Evolutionary conservation across 768 basidiomycete genomes (phyloP).

Genomic region (Boletus insuetus): DNA sequence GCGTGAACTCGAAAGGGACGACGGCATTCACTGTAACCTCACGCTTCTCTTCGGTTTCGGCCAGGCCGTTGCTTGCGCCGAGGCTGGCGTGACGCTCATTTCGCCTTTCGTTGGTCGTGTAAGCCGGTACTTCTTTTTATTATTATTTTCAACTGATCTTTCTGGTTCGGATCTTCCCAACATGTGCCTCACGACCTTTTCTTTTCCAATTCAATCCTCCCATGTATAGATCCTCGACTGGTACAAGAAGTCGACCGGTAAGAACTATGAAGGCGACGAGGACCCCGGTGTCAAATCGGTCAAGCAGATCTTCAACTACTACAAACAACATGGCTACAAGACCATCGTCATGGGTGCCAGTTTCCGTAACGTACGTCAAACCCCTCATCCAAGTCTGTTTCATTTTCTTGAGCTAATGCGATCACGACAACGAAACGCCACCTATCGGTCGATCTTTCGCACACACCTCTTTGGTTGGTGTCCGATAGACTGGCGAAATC

Average conservation of each 20-base stretch:
- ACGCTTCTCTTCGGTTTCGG: constrained; percentile 98
- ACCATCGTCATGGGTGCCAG: constrained; percentile 99
- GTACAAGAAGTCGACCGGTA: constrained; percentile 92
- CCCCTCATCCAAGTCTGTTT: background rate
- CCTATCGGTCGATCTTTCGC: background rate
- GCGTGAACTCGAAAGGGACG: constrained; percentile 87
- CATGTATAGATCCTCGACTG: constrained; percentile 87
- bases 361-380: constrained; percentile 85
- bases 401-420: constrained; percentile 1
- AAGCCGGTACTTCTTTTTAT: constrained; percentile 34
- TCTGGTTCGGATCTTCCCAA: constrained; percentile 11
- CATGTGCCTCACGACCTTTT: constrained; percentile 5
- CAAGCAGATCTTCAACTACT: constrained; percentile 97
- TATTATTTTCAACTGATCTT: background rate
- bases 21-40: constrained; percentile 97
- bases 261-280: constrained; percentile 83
- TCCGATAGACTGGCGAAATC: constrained; percentile 78
- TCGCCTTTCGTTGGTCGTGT: constrained; percentile 99
- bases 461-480: constrained; percentile 2
- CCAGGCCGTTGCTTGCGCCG: constrained; percentile 98
- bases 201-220: constrained; percentile 7
- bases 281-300: constrained; percentile 97
- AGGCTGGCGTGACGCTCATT: constrained; percentile 97
- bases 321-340: constrained; percentile 97
- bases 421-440: background rate